Conservation (phyloP, 2,329 filamentous ascomycete genomes). For the Fusarium graminum region DNA sequence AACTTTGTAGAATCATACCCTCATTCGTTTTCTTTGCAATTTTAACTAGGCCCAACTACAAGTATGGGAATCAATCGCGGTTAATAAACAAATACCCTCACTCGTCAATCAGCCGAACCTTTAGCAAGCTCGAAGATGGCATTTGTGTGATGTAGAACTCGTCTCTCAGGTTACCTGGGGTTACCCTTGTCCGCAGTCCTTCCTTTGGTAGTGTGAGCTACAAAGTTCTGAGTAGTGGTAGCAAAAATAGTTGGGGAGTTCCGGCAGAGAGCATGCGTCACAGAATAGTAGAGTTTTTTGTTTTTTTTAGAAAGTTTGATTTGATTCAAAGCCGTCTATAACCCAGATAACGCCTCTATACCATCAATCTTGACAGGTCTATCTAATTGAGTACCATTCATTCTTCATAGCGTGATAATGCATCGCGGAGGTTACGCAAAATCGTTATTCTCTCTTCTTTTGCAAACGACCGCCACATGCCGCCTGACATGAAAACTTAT, state of each 20-base stretch:
- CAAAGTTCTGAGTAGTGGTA: neutral
- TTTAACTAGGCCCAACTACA: neutral
- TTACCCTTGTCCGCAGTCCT: neutral
- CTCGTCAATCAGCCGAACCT: no score
- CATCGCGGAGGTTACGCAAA: conserved; percentile 16
- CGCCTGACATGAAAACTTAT: conserved; percentile 24
- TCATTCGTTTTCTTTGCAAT: conserved; percentile 13
- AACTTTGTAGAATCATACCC: conserved; percentile 31
- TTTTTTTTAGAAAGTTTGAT: conserved; percentile 32
- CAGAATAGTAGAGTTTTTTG: neutral
- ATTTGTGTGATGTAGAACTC: neutral
- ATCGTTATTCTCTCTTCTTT: conserved; percentile 18
- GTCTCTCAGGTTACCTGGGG: neutral
- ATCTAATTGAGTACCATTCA: conserved; percentile 35
- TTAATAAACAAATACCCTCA: no score
- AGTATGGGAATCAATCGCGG: conserved; percentile 1
- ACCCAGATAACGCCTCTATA: conserved; percentile 48
- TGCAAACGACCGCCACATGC: conserved; percentile 21
- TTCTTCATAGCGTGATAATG: conserved; percentile 36
- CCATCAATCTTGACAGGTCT: conserved; percentile 36
- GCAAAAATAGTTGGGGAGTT: neutral
- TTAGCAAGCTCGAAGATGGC: neutral
- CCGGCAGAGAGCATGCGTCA: neutral
- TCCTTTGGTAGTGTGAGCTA: neutral
- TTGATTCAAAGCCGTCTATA: conserved; percentile 45